Percentiles rank a stretch among this genome's conserved stretches.
Conservation (phyloP, 1,139 yeast species). For the Hemisphaericaspora xylanilytica region DNA sequence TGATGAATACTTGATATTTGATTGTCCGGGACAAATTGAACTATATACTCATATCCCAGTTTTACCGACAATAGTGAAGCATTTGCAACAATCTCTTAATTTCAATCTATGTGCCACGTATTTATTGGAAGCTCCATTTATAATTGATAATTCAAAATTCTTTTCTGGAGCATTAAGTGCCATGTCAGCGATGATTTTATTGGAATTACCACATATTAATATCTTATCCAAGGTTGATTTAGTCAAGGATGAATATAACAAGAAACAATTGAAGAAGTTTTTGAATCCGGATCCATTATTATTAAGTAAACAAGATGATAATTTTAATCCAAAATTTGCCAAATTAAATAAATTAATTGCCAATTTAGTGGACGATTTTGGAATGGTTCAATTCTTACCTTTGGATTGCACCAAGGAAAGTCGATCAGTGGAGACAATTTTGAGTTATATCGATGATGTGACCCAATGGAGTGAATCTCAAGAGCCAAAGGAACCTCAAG, state of each 20-base stretch:
- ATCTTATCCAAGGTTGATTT: slow-evolving; percentile 83
- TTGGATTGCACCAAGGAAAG: slow-evolving; percentile 76
- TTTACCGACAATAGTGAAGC: slow-evolving; percentile 82
- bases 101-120: slow-evolving; percentile 92
- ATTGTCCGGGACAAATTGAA: slow-evolving; percentile 98
- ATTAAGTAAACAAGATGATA: slow-evolving; percentile 36
- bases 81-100: slow-evolving; percentile 72
- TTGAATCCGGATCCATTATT: slow-evolving; percentile 90
- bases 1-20: slow-evolving; percentile 91
- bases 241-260: slow-evolving; percentile 70
- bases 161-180: slow-evolving; percentile 95
- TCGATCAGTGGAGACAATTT: slow-evolving; percentile 75
- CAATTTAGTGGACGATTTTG: slow-evolving; percentile 89
- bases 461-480: slow-evolving; percentile 98
- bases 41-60: slow-evolving; percentile 93
- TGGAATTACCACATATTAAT: slow-evolving; percentile 93
- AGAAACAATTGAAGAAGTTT: slow-evolving; percentile 75
- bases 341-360: slow-evolving; percentile 81
- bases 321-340: slow-evolving; percentile 70
- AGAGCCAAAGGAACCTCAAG: slow-evolving; percentile 94
- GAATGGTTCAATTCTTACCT: slow-evolving; percentile 97
- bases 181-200: slow-evolving; percentile 95
- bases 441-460: slow-evolving; percentile 92
- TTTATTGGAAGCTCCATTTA: slow-evolving; percentile 89
- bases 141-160: slow-evolving; percentile 84